phyloP scores from a whole-genome alignment of 2,329 filamentous ascomycete genomes.

The Diaporthe amygdali region DNA sequence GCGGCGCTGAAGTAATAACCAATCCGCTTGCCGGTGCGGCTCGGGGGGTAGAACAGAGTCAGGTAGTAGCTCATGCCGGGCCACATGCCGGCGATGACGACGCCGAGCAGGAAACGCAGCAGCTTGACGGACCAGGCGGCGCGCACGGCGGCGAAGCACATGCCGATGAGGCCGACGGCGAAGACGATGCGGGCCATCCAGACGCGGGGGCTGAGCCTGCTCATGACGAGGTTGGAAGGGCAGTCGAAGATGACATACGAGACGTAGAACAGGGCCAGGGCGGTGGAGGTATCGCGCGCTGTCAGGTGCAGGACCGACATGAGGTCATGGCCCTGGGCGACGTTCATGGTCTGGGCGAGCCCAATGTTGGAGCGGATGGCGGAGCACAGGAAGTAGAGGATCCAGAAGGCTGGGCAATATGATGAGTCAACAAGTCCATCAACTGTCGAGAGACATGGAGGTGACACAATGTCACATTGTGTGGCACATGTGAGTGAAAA shows the following conservation, averaged over 20 bases:
- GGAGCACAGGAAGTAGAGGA: constrained; percentile 89
- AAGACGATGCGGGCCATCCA: constrained; percentile 95
- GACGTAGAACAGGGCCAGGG: constrained; percentile 88
- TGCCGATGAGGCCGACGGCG: constrained; percentile 82
- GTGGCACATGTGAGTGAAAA: constrained; percentile 17
- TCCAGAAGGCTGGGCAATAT: constrained; percentile 73
- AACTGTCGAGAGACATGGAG: not conserved
- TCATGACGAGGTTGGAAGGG: constrained; percentile 90
- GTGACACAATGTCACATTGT: not conserved
- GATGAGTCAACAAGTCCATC: not conserved
- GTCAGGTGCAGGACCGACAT: constrained; percentile 71
- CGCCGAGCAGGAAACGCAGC: constrained; percentile 82
- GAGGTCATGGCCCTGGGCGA: constrained; percentile 73
- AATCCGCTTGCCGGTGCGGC: constrained; percentile 84
- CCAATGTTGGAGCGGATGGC: constrained; percentile 92
- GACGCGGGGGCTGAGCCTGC: constrained; percentile 78
- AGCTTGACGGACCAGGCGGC: constrained; percentile 87
- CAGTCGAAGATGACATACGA: constrained; percentile 90
- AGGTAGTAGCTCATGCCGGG: constrained; percentile 94
- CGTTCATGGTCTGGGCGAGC: constrained; percentile 94
- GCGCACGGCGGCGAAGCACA: constrained; percentile 82
- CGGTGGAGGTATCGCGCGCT: constrained; percentile 80
- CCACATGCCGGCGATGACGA: constrained; percentile 94
- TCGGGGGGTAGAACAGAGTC: constrained; percentile 89
- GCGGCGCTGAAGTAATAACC: constrained; percentile 89